These are phyloP conservation scores for Grigorovia yakushimaensis DNA, from an alignment of 805 yeast genomes.

Conservation along the genomic window DNA sequence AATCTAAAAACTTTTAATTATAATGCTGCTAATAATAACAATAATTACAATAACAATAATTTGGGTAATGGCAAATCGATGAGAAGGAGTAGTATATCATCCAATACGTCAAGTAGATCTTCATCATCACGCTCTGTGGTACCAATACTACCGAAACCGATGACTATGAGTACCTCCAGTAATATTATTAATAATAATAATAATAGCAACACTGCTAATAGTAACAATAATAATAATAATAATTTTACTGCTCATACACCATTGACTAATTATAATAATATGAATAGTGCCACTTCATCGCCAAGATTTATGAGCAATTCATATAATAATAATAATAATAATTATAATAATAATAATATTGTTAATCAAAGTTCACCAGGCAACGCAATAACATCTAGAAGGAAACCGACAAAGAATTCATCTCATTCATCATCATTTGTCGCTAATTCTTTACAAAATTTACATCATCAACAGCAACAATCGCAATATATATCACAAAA, in stretches of 20 bases:
- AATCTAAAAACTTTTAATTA: neutral
- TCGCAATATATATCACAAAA: neutral
- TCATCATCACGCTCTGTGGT: slow-evolving; percentile 27
- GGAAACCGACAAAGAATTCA: slow-evolving; percentile 23
- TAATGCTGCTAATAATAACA: neutral
- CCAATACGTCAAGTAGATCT: slow-evolving; percentile 23
- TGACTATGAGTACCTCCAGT: too few relatives aligned
- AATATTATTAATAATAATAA: too few relatives aligned
- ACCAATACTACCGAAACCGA: slow-evolving; percentile 29
- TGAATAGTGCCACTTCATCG: slow-evolving; percentile 21
- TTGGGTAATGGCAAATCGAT: too few relatives aligned
- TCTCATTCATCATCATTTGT: slow-evolving; percentile 21
- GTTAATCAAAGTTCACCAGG: neutral
- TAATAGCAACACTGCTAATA: neutral
- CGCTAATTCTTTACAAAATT: slow-evolving; percentile 22
- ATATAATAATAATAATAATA: slow-evolving; percentile 3
- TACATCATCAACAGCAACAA: slow-evolving; percentile 10
- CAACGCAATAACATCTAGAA: slow-evolving; percentile 5
- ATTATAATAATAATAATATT: slow-evolving; percentile 3
- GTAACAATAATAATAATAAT: neutral
- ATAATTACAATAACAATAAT: slow-evolving; percentile 4
- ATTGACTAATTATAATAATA: neutral
- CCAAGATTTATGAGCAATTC: slow-evolving; percentile 14
- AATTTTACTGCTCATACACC: neutral
- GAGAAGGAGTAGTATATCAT: slow-evolving; percentile 26